Percentiles rank a stretch among this genome's conserved stretches.
Conservation (phyloP, 83 land plant species). For the Isoetes engelmannii region DNA sequence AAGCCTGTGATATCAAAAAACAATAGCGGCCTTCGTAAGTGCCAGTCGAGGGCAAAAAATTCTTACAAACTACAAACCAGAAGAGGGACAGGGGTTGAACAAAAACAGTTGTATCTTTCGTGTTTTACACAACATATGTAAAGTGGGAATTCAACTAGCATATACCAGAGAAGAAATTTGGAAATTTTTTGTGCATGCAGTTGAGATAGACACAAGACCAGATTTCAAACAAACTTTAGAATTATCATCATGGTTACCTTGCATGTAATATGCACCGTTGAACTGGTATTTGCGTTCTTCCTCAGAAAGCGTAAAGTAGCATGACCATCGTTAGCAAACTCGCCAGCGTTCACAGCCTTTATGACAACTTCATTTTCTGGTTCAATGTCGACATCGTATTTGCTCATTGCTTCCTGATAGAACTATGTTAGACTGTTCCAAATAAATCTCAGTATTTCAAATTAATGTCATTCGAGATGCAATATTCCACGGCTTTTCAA, state of each 20-base stretch:
- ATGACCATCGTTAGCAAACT: conserved; percentile 49
- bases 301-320: conserved; percentile 49
- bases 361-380: conserved; percentile 43
- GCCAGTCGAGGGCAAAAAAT: no score
- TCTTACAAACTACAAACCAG: no score
- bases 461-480: background rate
- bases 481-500: background rate
- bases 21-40: no score
- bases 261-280: conserved; percentile 45
- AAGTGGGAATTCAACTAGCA: background rate
- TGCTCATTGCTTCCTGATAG: conserved; percentile 80
- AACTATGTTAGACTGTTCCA: background rate
- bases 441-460: background rate
- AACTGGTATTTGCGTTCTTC: background rate
- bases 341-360: conserved; percentile 52
- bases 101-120: no score
- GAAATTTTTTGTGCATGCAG: no score
- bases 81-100: no score
- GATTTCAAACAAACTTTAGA: background rate
- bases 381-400: conserved; percentile 64
- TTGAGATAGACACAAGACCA: background rate
- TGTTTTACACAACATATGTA: no score
- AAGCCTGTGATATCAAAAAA: no score
- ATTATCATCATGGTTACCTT: conserved; percentile 39
- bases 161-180: no score